These are phyloP conservation scores for Byssochlamys sp. DNA, from an alignment of 2,329 filamentous ascomycete genomes.

Conservation along the genomic window DNA sequence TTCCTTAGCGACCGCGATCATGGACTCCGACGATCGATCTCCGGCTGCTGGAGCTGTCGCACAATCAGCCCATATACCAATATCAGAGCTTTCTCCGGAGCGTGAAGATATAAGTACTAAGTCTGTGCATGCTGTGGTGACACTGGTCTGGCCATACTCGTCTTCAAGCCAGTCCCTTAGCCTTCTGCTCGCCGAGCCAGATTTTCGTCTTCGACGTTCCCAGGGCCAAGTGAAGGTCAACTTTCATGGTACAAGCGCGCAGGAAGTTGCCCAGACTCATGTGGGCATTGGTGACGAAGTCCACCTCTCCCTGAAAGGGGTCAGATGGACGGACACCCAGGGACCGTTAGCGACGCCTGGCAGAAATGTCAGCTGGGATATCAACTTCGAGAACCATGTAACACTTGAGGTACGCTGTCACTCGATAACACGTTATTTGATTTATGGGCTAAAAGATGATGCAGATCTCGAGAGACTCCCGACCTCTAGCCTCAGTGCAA, in stretches of 20 bases:
- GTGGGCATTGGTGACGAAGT: constrained; percentile 73
- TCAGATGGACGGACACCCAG: constrained; percentile 51
- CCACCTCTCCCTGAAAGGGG: constrained; percentile 58
- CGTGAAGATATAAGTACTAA: constrained; percentile 16
- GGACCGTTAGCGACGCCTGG: constrained; percentile 45
- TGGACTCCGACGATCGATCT: constrained; percentile 19
- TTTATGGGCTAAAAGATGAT: background rate
- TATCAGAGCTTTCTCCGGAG: constrained; percentile 33
- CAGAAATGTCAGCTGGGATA: constrained; percentile 49
- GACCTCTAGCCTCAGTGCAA: constrained; percentile 32
- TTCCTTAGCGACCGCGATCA: constrained; percentile 13
- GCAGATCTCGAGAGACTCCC: constrained; percentile 19
- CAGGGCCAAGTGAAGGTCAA: constrained; percentile 73
- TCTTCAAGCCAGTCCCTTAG: constrained; percentile 63
- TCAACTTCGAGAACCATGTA: constrained; percentile 36
- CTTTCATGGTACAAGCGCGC: constrained; percentile 62
- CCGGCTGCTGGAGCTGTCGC: constrained; percentile 13
- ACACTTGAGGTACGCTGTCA: constrained; percentile 28
- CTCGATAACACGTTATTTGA: background rate
- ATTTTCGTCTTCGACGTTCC: constrained; percentile 66
- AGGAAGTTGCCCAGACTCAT: constrained; percentile 54
- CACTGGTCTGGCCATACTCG: constrained; percentile 85
- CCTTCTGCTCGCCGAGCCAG: constrained; percentile 72
- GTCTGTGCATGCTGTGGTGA: constrained; percentile 60
- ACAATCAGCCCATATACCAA: constrained; percentile 22